These are phyloP conservation scores for Jatropha curcas DNA, from an alignment of 345 rosid species.

Conservation along the genomic window DNA sequence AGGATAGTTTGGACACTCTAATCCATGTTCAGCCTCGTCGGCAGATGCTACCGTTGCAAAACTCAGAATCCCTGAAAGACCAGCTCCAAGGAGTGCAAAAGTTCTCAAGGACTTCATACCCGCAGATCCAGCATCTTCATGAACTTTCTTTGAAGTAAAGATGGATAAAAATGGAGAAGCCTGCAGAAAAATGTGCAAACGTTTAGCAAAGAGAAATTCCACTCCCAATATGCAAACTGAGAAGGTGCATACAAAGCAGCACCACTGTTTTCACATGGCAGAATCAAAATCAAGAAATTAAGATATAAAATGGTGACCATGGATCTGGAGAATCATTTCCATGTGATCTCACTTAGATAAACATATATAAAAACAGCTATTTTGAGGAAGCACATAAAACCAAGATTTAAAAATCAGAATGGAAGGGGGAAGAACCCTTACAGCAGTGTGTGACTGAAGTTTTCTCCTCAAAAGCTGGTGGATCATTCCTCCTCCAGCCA, in stretches of 20 bases:
- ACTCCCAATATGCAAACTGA: neutral
- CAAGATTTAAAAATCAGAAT: neutral
- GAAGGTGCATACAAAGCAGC: neutral
- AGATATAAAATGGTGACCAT: too few species aligned
- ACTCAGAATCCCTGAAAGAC: conserved; percentile 78
- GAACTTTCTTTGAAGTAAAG: conserved; percentile 65
- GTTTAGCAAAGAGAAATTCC: conserved; percentile 9
- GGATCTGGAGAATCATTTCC: neutral
- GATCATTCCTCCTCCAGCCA: conserved; percentile 89
- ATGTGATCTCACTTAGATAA: neutral
- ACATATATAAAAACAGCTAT: neutral
- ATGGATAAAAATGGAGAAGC: conserved; percentile 52
- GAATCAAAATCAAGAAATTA: neutral
- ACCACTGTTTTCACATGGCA: neutral
- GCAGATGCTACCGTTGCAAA: conserved; percentile 81
- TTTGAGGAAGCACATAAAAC: neutral
- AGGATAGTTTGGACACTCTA: conserved; percentile 82
- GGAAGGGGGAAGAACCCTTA: conserved; percentile 32
- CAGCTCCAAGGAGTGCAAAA: conserved; percentile 81
- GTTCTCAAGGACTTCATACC: conserved; percentile 57
- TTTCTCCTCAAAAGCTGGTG: conserved; percentile 86
- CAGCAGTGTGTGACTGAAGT: conserved; percentile 63
- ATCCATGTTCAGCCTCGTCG: conserved; percentile 98
- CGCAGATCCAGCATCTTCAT: conserved; percentile 57
- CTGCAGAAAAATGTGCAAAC: conserved; percentile 45